A percentile compares a stretch with the other conserved stretches of the same genome.
phyloP scores from a whole-genome alignment of 1,284 basidiomycete species.

The Cryptococcus jaspeensis region DNA sequence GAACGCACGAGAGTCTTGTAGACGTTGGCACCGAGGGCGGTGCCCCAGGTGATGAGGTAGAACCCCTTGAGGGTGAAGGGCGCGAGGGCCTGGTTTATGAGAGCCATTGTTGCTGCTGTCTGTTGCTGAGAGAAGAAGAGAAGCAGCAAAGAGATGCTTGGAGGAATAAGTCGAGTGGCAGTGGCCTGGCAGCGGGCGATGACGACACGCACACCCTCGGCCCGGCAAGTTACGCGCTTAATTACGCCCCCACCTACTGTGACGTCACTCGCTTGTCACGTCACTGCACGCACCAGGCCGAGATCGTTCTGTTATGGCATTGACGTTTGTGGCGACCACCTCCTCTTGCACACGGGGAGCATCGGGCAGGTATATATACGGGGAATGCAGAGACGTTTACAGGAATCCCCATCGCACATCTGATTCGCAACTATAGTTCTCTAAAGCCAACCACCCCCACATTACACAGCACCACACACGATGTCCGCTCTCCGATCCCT shows the following conservation, averaged over 20 bases:
- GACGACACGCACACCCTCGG: no score
- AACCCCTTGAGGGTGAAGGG: slow-evolving; percentile 51
- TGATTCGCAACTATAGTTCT: not conserved
- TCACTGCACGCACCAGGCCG: no score
- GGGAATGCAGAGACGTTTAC: no score
- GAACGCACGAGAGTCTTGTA: slow-evolving; percentile 45
- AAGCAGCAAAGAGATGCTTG: not conserved
- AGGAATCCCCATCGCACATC: not conserved
- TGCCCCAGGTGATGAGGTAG: slow-evolving; percentile 51
- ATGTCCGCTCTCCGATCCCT: slow-evolving; percentile 21
- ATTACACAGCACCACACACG: slow-evolving; percentile 6
- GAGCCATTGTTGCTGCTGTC: slow-evolving; percentile 22
- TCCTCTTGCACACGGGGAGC: not conserved
- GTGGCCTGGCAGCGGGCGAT: no score
- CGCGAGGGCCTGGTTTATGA: slow-evolving; percentile 34
- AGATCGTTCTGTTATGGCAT: no score
- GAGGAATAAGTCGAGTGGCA: not conserved
- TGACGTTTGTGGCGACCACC: not conserved
- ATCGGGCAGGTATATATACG: not conserved
- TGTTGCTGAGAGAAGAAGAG: not conserved
- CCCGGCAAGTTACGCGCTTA: no score
- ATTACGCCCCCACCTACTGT: no score
- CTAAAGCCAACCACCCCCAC: slow-evolving; percentile 3
- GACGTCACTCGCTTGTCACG: not conserved
- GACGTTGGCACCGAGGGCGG: slow-evolving; percentile 47